Base-by-base conservation (phyloP, 2,329 filamentous ascomycete species). In the Alternaria longipes region DNA sequence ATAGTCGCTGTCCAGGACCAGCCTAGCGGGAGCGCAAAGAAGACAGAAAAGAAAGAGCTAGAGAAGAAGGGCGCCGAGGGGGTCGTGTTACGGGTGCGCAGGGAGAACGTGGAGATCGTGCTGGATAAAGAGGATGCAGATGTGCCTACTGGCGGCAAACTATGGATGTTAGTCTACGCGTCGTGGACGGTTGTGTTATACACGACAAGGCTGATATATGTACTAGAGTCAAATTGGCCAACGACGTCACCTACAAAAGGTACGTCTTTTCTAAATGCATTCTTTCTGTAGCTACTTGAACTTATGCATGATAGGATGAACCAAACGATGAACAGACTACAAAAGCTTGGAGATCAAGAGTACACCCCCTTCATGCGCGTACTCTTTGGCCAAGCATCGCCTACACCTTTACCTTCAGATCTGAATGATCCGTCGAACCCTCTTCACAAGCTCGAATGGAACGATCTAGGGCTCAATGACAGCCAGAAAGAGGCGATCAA, bases 1-100 rank as follows among this genome's bases (percentile, higher is more conserved):
- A 91, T 95, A 61, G 91, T 94, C 22, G 83, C 90, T 2, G 85
- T 94, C 38, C 85, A 89, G 46, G 91, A 93, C 78, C 91, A 94
- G 83, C 89, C 90, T 0, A 85, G 88, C 11, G 91, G 91, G 7
- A 79, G 80, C 7, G 90, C 89, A 46, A 90, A 87, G 82, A 93
- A 91, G 83, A 85, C 86, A 59, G 90, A 92, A 80, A 87, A 91
- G 56, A 86, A 84, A 66, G 90, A 91, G 56, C 80, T 91, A 61
- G 90, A 91, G 82, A 86, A 84, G 75, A 87, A 86, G 68, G 91
- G 91, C 2, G 85, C 84, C 1, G 84, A 88, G 51, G 92, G 91
- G 4, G 92, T 95, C 2, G 87, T 95, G 30, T 86, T 88, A 40
- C 87, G 84, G 71, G 85, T 91, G 12, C 84, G 84, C 60, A 85